Base-by-base conservation (phyloP, 2,329 filamentous ascomycete genomes). In the Colletotrichum musicola region DNA sequence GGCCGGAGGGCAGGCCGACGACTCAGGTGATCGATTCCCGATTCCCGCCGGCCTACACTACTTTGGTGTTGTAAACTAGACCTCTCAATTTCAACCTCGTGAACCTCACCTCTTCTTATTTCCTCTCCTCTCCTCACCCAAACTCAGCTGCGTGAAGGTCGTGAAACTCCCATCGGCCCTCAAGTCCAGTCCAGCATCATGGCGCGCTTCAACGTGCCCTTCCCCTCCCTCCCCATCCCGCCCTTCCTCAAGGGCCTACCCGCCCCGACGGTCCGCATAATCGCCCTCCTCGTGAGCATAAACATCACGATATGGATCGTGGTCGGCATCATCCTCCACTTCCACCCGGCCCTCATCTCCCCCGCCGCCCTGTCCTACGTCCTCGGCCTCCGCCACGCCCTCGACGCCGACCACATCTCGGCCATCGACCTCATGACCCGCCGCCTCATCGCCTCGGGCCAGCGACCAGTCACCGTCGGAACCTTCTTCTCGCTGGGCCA, bases 351-450 rank as follows among this genome's bases (percentile, higher is more conserved):
- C 0, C 86, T 98, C 71, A 89, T 95, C 57, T 92, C 92, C 2
- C 91, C 94, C 3, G 93, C 94, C 1, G 90, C 95, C 2, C 87
- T 98, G 1, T 91, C 95, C 27, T 98, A 97, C 79, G 93, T 93
- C 0, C 87, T 98, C 12, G 95, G 95, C 3, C 87, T 98, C 13
- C 92, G 95, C 49, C 95, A 98, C 83, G 95, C 95, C n/a, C 89
- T 98, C 51, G 96, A 98, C 76, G 96, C 95, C n/a, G 95, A 98
- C 80, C 96, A 98, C 78, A 88, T 87, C 75, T 81, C 81, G 74
- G 95, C 95, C 71, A 99, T 98, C 75, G 95, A 98, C 80, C 87
- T 98, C 44, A 97, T 97, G 91, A 98, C 96, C 1, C 88, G 96
- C 3, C 90, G 95, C 6, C 88, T 98, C 25, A 89, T 98, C 44